Conservation (phyloP, 148 eudicot species). For the Silene latifolia region DNA sequence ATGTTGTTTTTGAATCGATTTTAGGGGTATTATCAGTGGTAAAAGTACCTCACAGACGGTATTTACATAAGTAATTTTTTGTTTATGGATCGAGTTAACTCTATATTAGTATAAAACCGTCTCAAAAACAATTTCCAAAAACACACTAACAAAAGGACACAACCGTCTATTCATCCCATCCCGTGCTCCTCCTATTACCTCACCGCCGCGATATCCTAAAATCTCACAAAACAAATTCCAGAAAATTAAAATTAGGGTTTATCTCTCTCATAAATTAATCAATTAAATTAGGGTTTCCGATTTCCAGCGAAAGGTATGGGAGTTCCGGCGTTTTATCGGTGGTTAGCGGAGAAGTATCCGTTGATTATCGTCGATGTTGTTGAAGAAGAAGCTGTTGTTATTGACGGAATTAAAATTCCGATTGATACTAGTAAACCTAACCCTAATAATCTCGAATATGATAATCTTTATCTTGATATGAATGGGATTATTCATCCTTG, state of each 20-base stretch:
- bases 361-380: conserved; percentile 75
- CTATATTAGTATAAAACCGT: too few species aligned
- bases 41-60: too few species aligned
- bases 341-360: conserved; percentile 98
- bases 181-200: not conserved
- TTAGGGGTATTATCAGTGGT: too few species aligned
- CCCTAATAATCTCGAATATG: conserved; percentile 79
- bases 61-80: too few species aligned
- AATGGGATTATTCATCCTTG: conserved; percentile 94
- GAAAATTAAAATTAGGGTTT: conserved; percentile 21
- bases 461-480: conserved; percentile 90
- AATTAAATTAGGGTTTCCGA: not conserved
- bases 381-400: conserved; percentile 74
- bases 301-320: conserved; percentile 44
- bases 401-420: conserved; percentile 70
- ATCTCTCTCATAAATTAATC: not conserved
- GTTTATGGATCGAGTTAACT: too few species aligned
- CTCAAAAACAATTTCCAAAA: too few species aligned
- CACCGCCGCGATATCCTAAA: not conserved
- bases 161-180: not conserved
- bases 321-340: conserved; percentile 94
- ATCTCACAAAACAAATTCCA: not conserved
- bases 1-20: too few species aligned
- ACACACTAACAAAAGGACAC: not conserved
- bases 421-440: conserved; percentile 86